Conservation (phyloP, 1,284 basidiomycete genomes). For the Malassezia japonica region DNA sequence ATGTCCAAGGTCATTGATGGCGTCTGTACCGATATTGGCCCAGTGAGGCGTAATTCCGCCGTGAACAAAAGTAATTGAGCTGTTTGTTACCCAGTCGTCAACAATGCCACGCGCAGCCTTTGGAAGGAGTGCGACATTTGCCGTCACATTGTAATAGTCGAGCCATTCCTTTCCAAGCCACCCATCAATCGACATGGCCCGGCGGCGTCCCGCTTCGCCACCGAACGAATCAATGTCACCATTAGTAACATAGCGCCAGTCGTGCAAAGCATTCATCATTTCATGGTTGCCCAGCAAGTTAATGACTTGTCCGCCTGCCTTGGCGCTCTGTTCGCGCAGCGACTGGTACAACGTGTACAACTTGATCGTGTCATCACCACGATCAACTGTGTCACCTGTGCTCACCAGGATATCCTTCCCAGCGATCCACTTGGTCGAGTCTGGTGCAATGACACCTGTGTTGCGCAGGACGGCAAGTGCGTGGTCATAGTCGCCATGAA, state of each 20-base stretch:
- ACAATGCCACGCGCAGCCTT: conserved; percentile 2
- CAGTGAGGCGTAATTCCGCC: conserved; percentile 40
- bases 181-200: conserved; percentile 48
- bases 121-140: conserved; percentile 22
- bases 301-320: conserved; percentile 27
- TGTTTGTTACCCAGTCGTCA: too few relatives aligned
- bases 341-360: conserved; percentile 36
- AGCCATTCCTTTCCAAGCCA: conserved; percentile 44
- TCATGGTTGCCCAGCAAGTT: conserved; percentile 38
- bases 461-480: conserved; percentile 37
- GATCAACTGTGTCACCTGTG: conserved; percentile 46
- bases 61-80: conserved; percentile 38
- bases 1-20: conserved; percentile 32
- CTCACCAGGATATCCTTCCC: conserved; percentile 37
- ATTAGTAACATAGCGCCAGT: conserved; percentile 50
- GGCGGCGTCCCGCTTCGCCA: conserved; percentile 20
- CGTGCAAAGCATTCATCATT: conserved; percentile 47
- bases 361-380: conserved; percentile 42
- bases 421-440: conserved; percentile 22
- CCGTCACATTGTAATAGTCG: conserved; percentile 28
- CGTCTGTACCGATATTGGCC: conserved; percentile 20
- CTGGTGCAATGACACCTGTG: conserved; percentile 23
- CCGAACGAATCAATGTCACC: conserved; percentile 49
- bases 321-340: conserved; percentile 24
- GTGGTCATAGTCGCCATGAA: conserved; percentile 42